Percentiles rank a stretch among this genome's conserved stretches.
These are phyloP conservation scores for Niebla homalea DNA, from an alignment of 495 filamentous ascomycete species.

Conservation along the genomic window DNA sequence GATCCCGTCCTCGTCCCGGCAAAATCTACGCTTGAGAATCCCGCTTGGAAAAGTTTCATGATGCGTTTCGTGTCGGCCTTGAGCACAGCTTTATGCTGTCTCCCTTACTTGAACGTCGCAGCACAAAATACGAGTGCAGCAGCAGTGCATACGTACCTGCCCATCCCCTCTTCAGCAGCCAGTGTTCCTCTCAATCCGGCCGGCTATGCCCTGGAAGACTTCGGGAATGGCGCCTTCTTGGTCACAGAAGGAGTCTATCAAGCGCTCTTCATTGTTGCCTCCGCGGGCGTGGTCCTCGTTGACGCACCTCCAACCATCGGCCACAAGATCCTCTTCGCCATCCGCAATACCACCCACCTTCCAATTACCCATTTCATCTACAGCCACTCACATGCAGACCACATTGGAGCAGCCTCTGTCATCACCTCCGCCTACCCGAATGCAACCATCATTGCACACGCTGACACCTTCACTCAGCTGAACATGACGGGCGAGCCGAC, in stretches of 20 bases:
- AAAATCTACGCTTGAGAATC: too few species aligned
- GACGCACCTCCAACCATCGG: slow-evolving; percentile 30
- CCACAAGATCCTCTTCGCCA: slow-evolving; percentile 22
- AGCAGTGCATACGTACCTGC: too few species aligned
- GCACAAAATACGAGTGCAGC: too few species aligned
- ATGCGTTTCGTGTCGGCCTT: too few species aligned
- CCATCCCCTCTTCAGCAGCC: too few species aligned
- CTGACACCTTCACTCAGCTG: slow-evolving; percentile 17
- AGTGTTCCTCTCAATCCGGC: neutral
- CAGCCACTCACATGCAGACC: slow-evolving; percentile 29
- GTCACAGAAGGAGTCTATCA: slow-evolving; percentile 26
- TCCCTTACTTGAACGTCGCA: too few species aligned
- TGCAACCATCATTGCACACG: slow-evolving; percentile 23
- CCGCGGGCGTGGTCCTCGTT: slow-evolving; percentile 26
- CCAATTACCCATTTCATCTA: slow-evolving; percentile 28
- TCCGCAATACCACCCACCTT: slow-evolving; percentile 22
- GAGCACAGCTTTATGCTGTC: too few species aligned
- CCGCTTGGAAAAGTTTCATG: too few species aligned
- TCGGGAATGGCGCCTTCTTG: slow-evolving; percentile 27
- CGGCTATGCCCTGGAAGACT: slow-evolving; percentile 23
- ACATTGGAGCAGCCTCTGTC: slow-evolving; percentile 24
- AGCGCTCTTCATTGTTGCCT: slow-evolving; percentile 24
- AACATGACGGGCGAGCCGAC: slow-evolving; percentile 11
- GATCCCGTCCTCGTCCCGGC: too few species aligned
- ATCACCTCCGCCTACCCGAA: slow-evolving; percentile 4